Base-by-base conservation (phyloP, 306 rosid genomes). In the Prunus campanulata region DNA sequence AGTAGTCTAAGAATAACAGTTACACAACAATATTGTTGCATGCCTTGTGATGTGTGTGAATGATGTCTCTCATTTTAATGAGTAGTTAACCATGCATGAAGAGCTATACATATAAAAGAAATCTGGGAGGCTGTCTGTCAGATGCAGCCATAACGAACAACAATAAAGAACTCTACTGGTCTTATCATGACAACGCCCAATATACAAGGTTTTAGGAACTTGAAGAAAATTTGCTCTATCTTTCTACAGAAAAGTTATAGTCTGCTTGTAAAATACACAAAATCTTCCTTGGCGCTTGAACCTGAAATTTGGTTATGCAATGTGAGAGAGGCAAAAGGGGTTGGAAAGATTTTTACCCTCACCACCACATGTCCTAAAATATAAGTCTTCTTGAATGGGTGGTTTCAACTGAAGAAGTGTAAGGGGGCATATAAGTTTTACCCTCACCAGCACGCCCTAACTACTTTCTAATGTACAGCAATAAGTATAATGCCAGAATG, bases 1-100 rank as follows among this genome's bases (percentile, higher is more conserved):
- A 74, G 42, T 79, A 72, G 68, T 27, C 54, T 70, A 32, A 77
- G 11, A 79, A 63, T 6, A 7, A 30, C 68, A 30, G 20, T 30
- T 30, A 20, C 68, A 63, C 22, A 63, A 63, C 6, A 65, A 19
- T 19, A 65, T 65, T 9, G 70, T 35, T 65, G 70, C 50, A 35
- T 19, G 70, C 19, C 27, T 65, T 63, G 47, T 63, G 14, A 18
- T 0, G 0, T 19, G 27, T 22, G 67, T 29, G 18, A 62, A 65
- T 7, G 49, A 18, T 18, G 70, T 32, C 25, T 18, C 69, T 65
- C 62, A 35, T 2, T 65, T 19, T 65, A 65, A 32, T 64, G 5
- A 29, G 44, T 15, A 63, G 20, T 30, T 0, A 10, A 63, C 18
- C 29, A 61, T 61, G 66, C 66, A 61, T 14, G 66, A 61, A 29